Base-by-base conservation (phyloP, 257 asterid species). In the Voacanga thouarsii region DNA sequence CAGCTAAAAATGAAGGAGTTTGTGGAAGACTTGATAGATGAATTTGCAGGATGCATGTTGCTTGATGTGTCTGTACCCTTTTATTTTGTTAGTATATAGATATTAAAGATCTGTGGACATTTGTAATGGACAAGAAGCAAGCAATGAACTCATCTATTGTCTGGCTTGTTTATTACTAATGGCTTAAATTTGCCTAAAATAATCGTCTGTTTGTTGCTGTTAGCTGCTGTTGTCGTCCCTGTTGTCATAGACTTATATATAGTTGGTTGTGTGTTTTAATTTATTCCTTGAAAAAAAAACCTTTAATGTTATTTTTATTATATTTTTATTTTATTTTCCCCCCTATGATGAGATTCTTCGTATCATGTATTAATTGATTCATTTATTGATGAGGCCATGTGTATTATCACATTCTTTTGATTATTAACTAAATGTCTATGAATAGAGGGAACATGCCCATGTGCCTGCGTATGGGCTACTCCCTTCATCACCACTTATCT, bases 371-470 rank as follows among this genome's bases (percentile, higher is more conserved):
- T 79, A 47, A 64, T 37, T 80, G 79, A 39, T 76, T 82, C 2
- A 55, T 50, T 74, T 79, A 80, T 74, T 72, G 28, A 47, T 82
- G 78, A 30, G 79, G 63, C 68, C 69, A 75, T 60, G 69, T 72
- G 71, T 73, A 72, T 74, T 66, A 80, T 28, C 63, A 79, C 80
- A 83, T 81, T 84, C 19, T 64, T 89, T 37, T 73, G 75, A 87
- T 79, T 79, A 83, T 81, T 77, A 33, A 65, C 37, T 65, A 65
- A 81, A 70, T 76, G 75, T 83, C 64, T 84, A 79, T 83, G 84
- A 59, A 71, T 51, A 39, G 30, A 74, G 92, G 96, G 93, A 85
- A 89, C 93, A 90, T 66, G 68, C 65, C 84, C 96, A 90, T 89
- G 96, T 90, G 97, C 85, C 81, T 82, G 86, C 86, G 84, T 79